These are phyloP conservation scores for Diplotaxis tenuifolia DNA, from an alignment of 345 rosid genomes.

Conservation along the genomic window DNA sequence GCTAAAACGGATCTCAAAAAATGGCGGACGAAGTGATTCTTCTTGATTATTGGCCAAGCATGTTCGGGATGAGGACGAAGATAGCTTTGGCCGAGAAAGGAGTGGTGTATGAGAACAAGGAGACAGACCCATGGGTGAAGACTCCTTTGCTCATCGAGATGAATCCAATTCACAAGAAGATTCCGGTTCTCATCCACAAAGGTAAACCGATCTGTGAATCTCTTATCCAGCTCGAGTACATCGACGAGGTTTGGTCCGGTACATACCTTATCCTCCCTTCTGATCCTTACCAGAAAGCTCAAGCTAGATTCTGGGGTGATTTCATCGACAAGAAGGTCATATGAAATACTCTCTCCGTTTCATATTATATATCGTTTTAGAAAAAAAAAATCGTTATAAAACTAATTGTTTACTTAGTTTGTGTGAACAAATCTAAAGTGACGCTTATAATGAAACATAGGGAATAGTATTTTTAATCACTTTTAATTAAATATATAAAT, in stretches of 20 bases:
- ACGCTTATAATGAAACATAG: too few relatives aligned
- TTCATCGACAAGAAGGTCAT: conserved; percentile 5
- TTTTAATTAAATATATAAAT: too few relatives aligned
- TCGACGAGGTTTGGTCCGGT: conserved; percentile 3
- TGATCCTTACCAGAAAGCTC: conserved; percentile 8
- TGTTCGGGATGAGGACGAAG: conserved; percentile 32
- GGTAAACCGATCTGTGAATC: neutral
- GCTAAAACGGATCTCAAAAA: neutral
- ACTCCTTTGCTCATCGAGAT: conserved; percentile 22
- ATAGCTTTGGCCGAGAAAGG: conserved; percentile 18
- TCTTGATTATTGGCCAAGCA: conserved; percentile 35
- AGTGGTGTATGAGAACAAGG: neutral
- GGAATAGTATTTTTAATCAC: too few relatives aligned
- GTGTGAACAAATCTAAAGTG: too few relatives aligned
- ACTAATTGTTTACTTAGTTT: too few relatives aligned
- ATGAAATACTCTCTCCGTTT: too few relatives aligned
- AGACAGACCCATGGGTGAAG: conserved; percentile 3
- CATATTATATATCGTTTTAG: too few relatives aligned
- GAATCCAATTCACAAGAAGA: conserved; percentile 37
- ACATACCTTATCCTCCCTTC: neutral
- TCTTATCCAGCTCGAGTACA: conserved; percentile 14
- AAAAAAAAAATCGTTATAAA: too few relatives aligned
- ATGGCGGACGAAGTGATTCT: conserved; percentile 29
- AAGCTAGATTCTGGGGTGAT: neutral
- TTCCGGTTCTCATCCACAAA: conserved; percentile 21